Base-by-base conservation (phyloP, 129 eudicot genomes). In the Tagetes patula region DNA sequence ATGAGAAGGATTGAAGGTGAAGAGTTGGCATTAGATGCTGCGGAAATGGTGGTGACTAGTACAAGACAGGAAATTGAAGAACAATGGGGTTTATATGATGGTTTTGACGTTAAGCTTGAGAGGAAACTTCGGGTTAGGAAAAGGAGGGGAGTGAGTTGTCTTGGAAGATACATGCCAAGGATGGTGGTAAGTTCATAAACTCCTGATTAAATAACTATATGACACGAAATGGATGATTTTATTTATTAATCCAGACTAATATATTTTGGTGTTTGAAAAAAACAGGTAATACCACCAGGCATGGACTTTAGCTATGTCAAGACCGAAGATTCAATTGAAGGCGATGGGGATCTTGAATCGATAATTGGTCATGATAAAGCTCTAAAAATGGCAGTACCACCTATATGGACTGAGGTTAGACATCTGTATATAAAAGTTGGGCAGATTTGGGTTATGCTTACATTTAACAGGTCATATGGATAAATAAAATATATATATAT, bases 51-150 rank as follows among this genome's bases (percentile, higher is more conserved):
- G 52, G 87, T 90, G 31, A 87, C 96, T 14, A 90, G 96, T 80
- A 90, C 96, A 4, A 75, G 86, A 77, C 96, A 90, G 73, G 94
- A 90, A 79, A 90, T 90, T 42, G 96, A 90, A 46, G 96, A 90
- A 70, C 96, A 90, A 79, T 90, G 96, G 96, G 91, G 96, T 52
- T 76, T 90, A 77, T 90, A 85, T 77, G 96, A 90, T 33, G 96
- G 96, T 30, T 90, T 90, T 77, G 89, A 90, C 73, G 80, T 85
- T 42, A 82, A 87, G 78, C 58, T 90, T 62, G 96, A 90, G 80
- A 82, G 96, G 82, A 87, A 85, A 60, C 91, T 90, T 58, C 75
- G 96, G 78, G 84, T 84, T 67, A 73, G 96, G 73, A 87, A 80
- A 67, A 73, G 85, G 60, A 79, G 91, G 59, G 89, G 94, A 72